Evolutionary conservation across 208 protist species (phyloP), one percentile per base, ranked within the genome.

Genomic region (Leishmania tropica): DNA sequence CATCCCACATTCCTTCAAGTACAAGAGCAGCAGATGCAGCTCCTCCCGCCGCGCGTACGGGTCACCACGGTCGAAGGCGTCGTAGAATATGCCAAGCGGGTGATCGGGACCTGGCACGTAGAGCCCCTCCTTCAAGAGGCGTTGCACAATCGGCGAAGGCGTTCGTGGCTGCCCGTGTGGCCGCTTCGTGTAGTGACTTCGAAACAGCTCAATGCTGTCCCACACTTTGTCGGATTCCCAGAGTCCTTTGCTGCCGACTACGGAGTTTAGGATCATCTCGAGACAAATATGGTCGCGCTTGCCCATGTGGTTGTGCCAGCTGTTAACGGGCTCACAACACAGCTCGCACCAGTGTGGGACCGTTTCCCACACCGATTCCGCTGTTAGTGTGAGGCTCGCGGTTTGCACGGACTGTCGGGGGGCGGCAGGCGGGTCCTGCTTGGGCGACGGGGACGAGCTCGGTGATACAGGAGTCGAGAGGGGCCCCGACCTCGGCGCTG

Each of bases 201-300:
- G 72, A 53, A 81, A 84, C 13, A 83, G 54, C 48, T 93, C 87
- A 10, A 87, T 80, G 37, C 86, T 77, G 47, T 62, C 72, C 88
- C 88, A 93, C 10, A 96, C 75, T 0, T 75, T 83, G 13, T 73
- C 42, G 0, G 87, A 79, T 28, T 73, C 72, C 89, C 91, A 96
- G 42, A 67, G 75, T 35, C 93, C 81, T 35, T 74, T 79, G 64
- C 82, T 76, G 6, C 84, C 45, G 7, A 90, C 82, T 54, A 93
- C 31, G 21, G 89, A 81, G 48, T 97, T 88, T 17, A 91, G 90
- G 65, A 94, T 85, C 86, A 92, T 88, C 71, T 92, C 94, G 11
- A 97, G 72, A 40, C 90, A 95, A 51, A 97, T 91, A 76, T 97
- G 94, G 35, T 97, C 94, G 8, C 92, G 90, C 83, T 97, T 97